Base-by-base conservation (phyloP, 768 basidiomycete species). In the Crepidotus variabilis region DNA sequence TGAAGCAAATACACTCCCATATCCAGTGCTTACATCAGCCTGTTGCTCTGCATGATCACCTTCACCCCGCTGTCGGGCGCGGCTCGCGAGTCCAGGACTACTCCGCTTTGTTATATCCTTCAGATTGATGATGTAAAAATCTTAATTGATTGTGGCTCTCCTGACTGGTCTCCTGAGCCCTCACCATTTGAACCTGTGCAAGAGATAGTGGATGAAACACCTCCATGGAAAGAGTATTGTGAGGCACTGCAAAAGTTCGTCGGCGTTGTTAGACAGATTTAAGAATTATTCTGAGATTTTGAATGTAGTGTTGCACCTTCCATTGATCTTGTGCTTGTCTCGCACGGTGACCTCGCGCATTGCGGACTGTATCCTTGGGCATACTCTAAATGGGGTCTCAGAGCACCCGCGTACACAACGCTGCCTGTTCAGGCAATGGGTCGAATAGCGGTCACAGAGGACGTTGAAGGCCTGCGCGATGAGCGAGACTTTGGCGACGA, bases 341-440 rank as follows among this genome's bases (percentile, higher is more conserved):
- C 96, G 0, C 94, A 98, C 73, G 95, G 94, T 1, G 93, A 96
- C 63, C 79, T 97, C 11, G 77, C 84, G 0, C 94, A 97, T 67
- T 82, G 88, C 23, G 96, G 96, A 14, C 77, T 98, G n/a, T 94
- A 92, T 67, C 86, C 97, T 10, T 98, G 91, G 70, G 94, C 97
- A 5, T 82, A 91, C 68, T 82, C 94, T 16, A 80, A 83, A 68
- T 94, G 92, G 88, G 87, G 87, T 20, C 78, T 98, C 43, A 87
- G 82, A 57, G 94, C 94, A 20, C 93, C 94, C 2, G 86, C 94
- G 18, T 99, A 98, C 69, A 90, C 92, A 0, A 96, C 95, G 2
- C 82, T 98, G 23, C 96, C 96, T 35, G 94, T 97, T 0, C 92
- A 95, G 62, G 93, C 95, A 54, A 96, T 94, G 88, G 96, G 91